These are phyloP conservation scores for Tubosaeta brunneosetosa DNA, from an alignment of 768 basidiomycete genomes.

Conservation along the genomic window DNA sequence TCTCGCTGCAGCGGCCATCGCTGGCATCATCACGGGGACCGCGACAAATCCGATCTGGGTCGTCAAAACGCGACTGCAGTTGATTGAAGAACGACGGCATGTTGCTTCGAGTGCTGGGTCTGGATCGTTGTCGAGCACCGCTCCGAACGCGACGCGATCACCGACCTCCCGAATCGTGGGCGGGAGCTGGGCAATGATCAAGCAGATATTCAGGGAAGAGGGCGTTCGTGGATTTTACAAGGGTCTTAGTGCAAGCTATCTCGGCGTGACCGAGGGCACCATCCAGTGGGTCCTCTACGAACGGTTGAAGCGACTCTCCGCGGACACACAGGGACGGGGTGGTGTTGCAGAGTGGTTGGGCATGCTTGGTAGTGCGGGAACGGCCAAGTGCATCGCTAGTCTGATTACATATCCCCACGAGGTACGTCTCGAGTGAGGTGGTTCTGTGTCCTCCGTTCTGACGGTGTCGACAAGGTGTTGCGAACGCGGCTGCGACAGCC, in stretches of 20 bases:
- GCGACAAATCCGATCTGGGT: conserved; percentile 99
- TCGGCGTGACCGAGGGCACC: conserved; percentile 93
- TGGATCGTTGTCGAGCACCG: not conserved
- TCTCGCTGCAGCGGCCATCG: conserved; percentile 77
- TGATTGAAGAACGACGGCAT: conserved; percentile 38
- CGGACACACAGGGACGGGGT: conserved; percentile 49
- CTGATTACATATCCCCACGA: conserved; percentile 98
- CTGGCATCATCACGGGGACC: conserved; percentile 82
- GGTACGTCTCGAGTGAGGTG: conserved; percentile 42
- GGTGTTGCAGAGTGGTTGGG: conserved; percentile 65
- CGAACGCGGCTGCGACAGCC: conserved; percentile 93
- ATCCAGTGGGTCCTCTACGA: conserved; percentile 99
- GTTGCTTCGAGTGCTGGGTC: not conserved
- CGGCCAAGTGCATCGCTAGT: conserved; percentile 90
- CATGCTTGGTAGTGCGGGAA: conserved; percentile 86
- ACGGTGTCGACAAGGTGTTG: conserved; percentile 54
- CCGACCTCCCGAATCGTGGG: conserved; percentile 36
- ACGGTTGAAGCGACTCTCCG: conserved; percentile 70
- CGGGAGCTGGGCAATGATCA: conserved; percentile 58
- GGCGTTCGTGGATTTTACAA: conserved; percentile 90
- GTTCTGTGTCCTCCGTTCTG: not conserved
- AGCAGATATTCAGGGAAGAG: conserved; percentile 72
- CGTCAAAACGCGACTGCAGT: conserved; percentile 93
- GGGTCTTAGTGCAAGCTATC: conserved; percentile 89
- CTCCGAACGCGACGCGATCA: conserved; percentile 3